These are phyloP conservation scores for Hypomontagnella submonticulosa DNA, from an alignment of 495 filamentous ascomycete genomes.

Conservation along the genomic window DNA sequence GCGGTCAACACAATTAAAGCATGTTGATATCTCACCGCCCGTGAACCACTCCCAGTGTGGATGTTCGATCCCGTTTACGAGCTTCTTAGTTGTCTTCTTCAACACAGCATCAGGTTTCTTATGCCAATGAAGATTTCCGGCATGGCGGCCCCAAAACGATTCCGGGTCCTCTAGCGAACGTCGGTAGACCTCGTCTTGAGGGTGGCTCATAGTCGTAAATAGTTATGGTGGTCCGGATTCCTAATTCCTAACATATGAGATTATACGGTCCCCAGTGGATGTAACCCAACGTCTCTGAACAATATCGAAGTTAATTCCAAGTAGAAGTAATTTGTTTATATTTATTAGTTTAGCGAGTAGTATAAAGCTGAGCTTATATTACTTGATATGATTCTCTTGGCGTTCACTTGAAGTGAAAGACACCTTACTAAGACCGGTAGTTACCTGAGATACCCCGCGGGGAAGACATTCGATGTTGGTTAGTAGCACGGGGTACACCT, in stretches of 20 bases:
- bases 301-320: not conserved
- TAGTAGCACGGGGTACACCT: not conserved
- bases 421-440: constrained; percentile 33
- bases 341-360: too few relatives aligned
- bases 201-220: constrained; percentile 43
- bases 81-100: constrained; percentile 52
- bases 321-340: constrained; percentile 2
- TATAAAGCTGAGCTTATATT: constrained; percentile 3
- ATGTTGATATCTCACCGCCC: constrained; percentile 87
- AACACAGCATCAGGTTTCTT: constrained; percentile 67
- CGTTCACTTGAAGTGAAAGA: constrained; percentile 13
- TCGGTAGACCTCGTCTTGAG: constrained; percentile 63
- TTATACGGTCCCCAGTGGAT: not conserved
- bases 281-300: not conserved
- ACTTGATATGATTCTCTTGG: constrained; percentile 4
- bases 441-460: constrained; percentile 34
- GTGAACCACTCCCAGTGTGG: constrained; percentile 89
- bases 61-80: constrained; percentile 54
- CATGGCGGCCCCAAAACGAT: constrained; percentile 81
- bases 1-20: constrained; percentile 89
- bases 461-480: constrained; percentile 9
- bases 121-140: constrained; percentile 82
- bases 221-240: not conserved
- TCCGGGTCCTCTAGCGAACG: constrained; percentile 71
- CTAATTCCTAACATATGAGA: constrained; percentile 14